Percentiles rank a stretch among this genome's conserved stretches.
These are phyloP conservation scores for Aspergillus candidus DNA, from an alignment of 2,329 filamentous ascomycete genomes.

Conservation along the genomic window DNA sequence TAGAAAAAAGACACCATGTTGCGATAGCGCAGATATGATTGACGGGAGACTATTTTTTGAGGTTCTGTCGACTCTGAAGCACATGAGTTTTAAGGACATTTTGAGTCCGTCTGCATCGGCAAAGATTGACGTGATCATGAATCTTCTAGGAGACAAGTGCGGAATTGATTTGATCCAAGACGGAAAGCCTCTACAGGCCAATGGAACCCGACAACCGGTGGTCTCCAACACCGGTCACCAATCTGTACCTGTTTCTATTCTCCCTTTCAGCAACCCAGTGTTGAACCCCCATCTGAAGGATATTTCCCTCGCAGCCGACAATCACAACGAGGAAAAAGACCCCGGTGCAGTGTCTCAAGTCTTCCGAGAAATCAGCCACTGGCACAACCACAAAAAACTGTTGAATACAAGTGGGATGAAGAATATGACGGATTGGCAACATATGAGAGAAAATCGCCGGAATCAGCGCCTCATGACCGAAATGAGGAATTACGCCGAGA, in stretches of 20 bases:
- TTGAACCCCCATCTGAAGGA: slow-evolving; percentile 23
- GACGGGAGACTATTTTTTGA: slow-evolving; percentile 47
- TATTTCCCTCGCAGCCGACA: slow-evolving; percentile 17
- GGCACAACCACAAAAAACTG: slow-evolving; percentile 28
- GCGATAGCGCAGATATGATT: slow-evolving; percentile 50
- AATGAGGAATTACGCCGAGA: slow-evolving; percentile 63
- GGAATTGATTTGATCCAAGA: neutral
- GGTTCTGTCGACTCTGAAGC: slow-evolving; percentile 6
- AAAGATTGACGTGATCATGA: slow-evolving; percentile 10
- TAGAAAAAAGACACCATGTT: slow-evolving; percentile 17
- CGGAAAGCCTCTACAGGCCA: neutral
- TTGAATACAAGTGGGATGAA: slow-evolving; percentile 19
- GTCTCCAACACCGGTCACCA: slow-evolving; percentile 4
- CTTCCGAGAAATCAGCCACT: slow-evolving; percentile 29
- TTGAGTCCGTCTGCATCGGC: slow-evolving; percentile 8
- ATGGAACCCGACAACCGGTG: neutral
- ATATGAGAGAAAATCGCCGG: slow-evolving; percentile 19
- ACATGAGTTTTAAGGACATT: neutral
- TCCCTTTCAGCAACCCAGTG: slow-evolving; percentile 23
- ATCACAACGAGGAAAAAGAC: neutral
- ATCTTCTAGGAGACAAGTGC: slow-evolving; percentile 5
- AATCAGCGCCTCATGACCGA: slow-evolving; percentile 64
- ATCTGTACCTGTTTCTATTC: slow-evolving; percentile 2
- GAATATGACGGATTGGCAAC: slow-evolving; percentile 8
- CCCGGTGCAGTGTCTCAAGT: slow-evolving; percentile 12